Percentiles rank a stretch among this genome's conserved stretches.
Conservation (phyloP, 257 asterid species). For the Ilex aquifolium region DNA sequence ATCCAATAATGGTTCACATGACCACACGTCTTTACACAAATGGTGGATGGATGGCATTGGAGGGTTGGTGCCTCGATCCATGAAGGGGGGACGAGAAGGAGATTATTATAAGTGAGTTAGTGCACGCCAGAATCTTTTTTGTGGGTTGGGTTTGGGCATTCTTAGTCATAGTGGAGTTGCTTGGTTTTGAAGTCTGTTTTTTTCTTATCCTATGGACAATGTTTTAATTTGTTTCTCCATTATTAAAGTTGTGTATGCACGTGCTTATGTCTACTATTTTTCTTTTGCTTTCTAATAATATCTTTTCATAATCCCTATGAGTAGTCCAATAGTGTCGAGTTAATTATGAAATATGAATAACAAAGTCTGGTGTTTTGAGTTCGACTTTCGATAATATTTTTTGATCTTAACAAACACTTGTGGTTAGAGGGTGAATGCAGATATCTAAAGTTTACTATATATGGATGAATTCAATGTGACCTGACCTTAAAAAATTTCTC, state of each 20-base stretch:
- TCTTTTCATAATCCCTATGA: too few relatives aligned
- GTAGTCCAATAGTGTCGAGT: too few relatives aligned
- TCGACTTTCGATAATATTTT: too few relatives aligned
- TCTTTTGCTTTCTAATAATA: too few relatives aligned
- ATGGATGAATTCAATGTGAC: too few relatives aligned
- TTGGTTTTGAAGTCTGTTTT: constrained; percentile 49
- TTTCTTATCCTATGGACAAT: constrained; percentile 11
- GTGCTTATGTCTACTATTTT: constrained; percentile 28
- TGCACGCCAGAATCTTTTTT: constrained; percentile 66
- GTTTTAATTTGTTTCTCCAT: constrained; percentile 5
- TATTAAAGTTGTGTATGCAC: constrained; percentile 28
- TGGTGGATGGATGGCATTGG: constrained; percentile 62
- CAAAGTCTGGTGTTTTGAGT: too few relatives aligned
- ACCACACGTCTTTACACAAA: constrained; percentile 40
- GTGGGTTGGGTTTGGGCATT: background rate
- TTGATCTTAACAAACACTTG: too few relatives aligned
- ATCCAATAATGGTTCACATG: constrained; percentile 61
- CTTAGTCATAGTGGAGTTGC: constrained; percentile 29
- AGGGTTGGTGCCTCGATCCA: constrained; percentile 34
- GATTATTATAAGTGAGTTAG: constrained; percentile 25
- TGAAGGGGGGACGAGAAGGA: too few relatives aligned
- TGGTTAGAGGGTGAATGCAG: too few relatives aligned
- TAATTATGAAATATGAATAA: too few relatives aligned
- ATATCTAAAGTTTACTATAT: too few relatives aligned
- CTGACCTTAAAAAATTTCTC: too few relatives aligned